Evolutionary conservation across 768 basidiomycete species (phyloP).

Genomic region (Lentinus brumalis): DNA sequence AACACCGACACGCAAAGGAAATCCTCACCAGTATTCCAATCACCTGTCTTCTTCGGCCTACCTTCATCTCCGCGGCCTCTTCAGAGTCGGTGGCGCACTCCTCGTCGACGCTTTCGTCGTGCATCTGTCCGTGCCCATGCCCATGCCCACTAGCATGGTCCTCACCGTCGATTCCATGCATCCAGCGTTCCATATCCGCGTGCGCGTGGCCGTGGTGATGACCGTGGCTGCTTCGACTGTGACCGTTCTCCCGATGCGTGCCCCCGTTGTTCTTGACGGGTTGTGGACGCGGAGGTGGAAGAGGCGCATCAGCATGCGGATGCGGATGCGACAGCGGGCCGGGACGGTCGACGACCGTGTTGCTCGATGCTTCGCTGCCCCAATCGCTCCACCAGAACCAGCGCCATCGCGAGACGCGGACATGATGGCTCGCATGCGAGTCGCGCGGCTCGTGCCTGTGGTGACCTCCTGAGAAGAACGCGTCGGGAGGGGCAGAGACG

Average conservation of each 20-base stretch:
- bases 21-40: slow-evolving; percentile 69
- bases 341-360: neutral
- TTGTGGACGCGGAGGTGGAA: neutral
- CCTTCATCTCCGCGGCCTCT: slow-evolving; percentile 18
- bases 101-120: slow-evolving; percentile 14
- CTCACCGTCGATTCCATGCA: slow-evolving; percentile 8
- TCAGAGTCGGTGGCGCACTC: slow-evolving; percentile 12
- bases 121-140: slow-evolving; percentile 15
- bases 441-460: slow-evolving; percentile 30
- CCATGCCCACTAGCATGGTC: slow-evolving; percentile 12
- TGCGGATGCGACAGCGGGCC: slow-evolving; percentile 1
- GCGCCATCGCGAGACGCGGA: slow-evolving; percentile 15
- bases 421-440: slow-evolving; percentile 25
- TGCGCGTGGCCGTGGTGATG: slow-evolving; percentile 24
- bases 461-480: slow-evolving; percentile 30
- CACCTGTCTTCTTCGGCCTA: slow-evolving; percentile 58
- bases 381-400: slow-evolving; percentile 14
- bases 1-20: neutral
- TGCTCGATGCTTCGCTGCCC: neutral
- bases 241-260: neutral
- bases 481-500: slow-evolving; percentile 8
- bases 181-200: slow-evolving; percentile 19
- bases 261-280: neutral
- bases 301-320: too few relatives aligned
- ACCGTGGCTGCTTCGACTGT: slow-evolving; percentile 6